Evolutionary conservation across 495 filamentous ascomycete genomes (phyloP), one percentile per base, ranked within the genome.

Genomic region (Pseudevernia furfuracea): DNA sequence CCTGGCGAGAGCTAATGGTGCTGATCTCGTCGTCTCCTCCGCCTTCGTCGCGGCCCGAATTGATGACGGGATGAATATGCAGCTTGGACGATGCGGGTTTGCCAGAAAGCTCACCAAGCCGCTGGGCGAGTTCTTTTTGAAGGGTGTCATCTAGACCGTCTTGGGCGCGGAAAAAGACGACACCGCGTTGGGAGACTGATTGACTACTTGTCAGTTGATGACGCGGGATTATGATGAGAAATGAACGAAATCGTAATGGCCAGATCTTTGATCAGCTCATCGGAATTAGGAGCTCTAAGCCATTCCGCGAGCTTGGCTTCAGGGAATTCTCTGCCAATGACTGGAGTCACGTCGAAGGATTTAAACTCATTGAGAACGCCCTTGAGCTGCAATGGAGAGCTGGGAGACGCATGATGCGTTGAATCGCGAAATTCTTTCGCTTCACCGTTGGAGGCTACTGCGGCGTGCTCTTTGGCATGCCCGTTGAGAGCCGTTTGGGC

Each of bases 151-250:
- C 80, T 11, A 89, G 72, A 60, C 76, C 80, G 71, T 90, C 82
- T 67, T 92, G 89, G 43, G 83, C 80, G 36, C 89, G 87, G 77
- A 94, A 90, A 78, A 91, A 91, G 48, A 92, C 89, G 0, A 94
- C 90, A 4, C 89, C 88, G 0, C 89, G 84, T 67, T 87, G 85
- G 21, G 89, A 92, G 68, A 94, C 89, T 92, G 37, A n/a, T n/a
- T 30, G 25, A 58, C 39, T 6, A n/a, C 14, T 46, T 1, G 25
- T 48, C 23, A 39, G 38, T 32, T 36, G 28, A 9, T 21, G 9
- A 46, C 19, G 0, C 43, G 10, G 7, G 25, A 3, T 10, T 23
- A 49, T 36, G 43, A 25, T 19, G 17, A 23, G 32, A 17, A 19
- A 7, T 14, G 17, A 28, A 75, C 74, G 63, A 63, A 89, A 87